Evolutionary conservation across 148 eudicot species (phyloP), one percentile per base, ranked within the genome.

Genomic region (Vaccinium corymbosum): DNA sequence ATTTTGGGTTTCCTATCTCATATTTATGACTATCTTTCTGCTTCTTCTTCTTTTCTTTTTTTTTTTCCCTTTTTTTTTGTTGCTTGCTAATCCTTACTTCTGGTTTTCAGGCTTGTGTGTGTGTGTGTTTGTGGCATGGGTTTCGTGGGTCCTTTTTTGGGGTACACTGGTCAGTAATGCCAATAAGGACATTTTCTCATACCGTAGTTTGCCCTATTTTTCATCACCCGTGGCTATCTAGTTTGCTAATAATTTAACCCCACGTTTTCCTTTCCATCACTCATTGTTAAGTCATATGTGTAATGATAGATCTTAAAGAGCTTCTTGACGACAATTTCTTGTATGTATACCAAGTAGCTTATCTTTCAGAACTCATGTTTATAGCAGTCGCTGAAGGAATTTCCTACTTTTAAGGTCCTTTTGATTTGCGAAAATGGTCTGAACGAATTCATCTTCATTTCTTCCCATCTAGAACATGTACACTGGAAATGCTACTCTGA

Each of bases 381-480:
- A 25, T 0, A 13, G 51, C 12, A 17, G 17, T 22, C 16, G 8
- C 59, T 57, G 48, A 8, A 38, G 62, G 32, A 78, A 38, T 78
- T 51, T 51, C 29, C 6, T 17, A 35, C n/a, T 27, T 55, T 55
- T 6, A 29, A 8, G 42, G 14, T 13, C 4, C 55, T 80, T 81
- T 50, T 14, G 25, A 42, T 25, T 51, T 49, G 16, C 57, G 15
- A 3, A 72, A 82, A 52, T n/a, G 56, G 6, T 83, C 35, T 20
- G 22, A 76, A n/a, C 7, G 0, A 29, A 11, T 59, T 25, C 4
- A 64, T 73, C 42, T 42, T 52, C 48, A 17, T 64, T 68, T 11
- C 8, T 56, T 61, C 25, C 22, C 19, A 19, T 15, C 46, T 66
- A 89, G 90, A 76, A 86, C 46, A 86, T 89, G 89, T 90, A 88